Base-by-base conservation (phyloP, 805 yeast species). In the Candida vartiovaarae region DNA sequence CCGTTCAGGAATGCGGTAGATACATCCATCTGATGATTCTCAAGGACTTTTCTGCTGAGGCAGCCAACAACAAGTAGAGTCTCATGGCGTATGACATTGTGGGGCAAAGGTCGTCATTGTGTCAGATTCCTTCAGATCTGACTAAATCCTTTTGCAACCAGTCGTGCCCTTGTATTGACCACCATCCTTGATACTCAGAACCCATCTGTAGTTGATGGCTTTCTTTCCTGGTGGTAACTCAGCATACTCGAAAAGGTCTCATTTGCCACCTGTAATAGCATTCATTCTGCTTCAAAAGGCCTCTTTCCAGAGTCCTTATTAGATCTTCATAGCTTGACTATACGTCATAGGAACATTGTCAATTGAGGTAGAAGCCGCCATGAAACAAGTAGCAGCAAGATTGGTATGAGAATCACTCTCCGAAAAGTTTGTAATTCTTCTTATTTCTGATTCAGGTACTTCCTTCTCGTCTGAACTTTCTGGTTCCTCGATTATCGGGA, bases 41-140 rank as follows among this genome's bases (percentile, higher is more conserved):
- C 32, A 36, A 30, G 9, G 8, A 9, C n/a, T 36, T 41, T 15
- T n/a, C 20, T 3, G 44, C 40, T n/a, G 40, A 35, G 6, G 28
- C 20, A 33, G 34, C 23, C 24, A 34, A 23, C 6, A 47, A 39
- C 2, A 51, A n/a, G 3, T 48, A 36, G 27, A 47, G 46, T 40
- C 10, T 56, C 56, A 45, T 51, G 53, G 4, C 56, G 42, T 23
- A 55, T 45, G 25, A 57, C 62, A 8, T n/a, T n/a, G n/a, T n/a
- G 61, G 60, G n/a, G 63, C 55, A 44, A 55, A 58, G 2, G 57
- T 55, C 37, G n/a, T 52, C 61, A 4, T 43, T 32, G 39, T 55
- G 40, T 58, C 57, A 25, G n/a, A 58, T 43, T 15, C 61, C 62
- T n/a, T 43, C 45, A n/a, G 5, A 32, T 39, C 36, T 57, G 61